Base-by-base conservation (phyloP, 768 basidiomycete genomes). In the Mycena olivaceomarginata region DNA sequence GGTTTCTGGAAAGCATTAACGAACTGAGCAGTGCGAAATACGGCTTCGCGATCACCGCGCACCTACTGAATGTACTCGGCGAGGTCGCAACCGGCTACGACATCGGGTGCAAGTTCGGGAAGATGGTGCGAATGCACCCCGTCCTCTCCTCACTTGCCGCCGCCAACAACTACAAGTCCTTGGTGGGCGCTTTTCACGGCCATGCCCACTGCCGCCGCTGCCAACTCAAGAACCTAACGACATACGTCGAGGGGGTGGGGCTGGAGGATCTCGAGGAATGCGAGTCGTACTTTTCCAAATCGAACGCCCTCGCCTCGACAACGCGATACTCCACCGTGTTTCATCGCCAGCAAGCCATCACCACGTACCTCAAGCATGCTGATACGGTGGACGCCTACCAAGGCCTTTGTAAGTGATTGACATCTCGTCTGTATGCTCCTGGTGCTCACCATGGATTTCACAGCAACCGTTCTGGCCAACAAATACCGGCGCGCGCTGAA, bases 101-200 rank as follows among this genome's bases (percentile, higher is more conserved):
- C 37, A 60, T 60, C 2, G 59, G 59, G 13, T 60, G 59, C 59
- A 60, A 39, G 59, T 39, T 60, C 7, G 59, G 31, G 11, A 60
- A 37, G 59, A 60, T 60, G 59, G 59, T 60, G 31, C 59, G 15
- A 5, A 60, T 60, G 59, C 59, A 60, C 59, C 59, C 59, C 15
- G 31, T 37, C 31, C 59, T 60, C 13, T 15, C 31, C 4, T 4
- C 5, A 1, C 25, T 59, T 5, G 22, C 56, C 22, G 22, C 11
- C 25, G 25, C 11, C 22, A 59, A 59, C 25, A 12, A 31, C 56
- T 59, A 31, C 56, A 59, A 59, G 12, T 22, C 56, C 7, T 25
- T 59, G 4, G 56, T 59, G 9, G 56, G 56, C 5, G 56, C 56
- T 31, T 59, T 59, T 10, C 56, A 59, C 56, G 25, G 56, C 9